Conservation (phyloP, 176 grass and related monocot species). For the Triticum dicoccoides region DNA sequence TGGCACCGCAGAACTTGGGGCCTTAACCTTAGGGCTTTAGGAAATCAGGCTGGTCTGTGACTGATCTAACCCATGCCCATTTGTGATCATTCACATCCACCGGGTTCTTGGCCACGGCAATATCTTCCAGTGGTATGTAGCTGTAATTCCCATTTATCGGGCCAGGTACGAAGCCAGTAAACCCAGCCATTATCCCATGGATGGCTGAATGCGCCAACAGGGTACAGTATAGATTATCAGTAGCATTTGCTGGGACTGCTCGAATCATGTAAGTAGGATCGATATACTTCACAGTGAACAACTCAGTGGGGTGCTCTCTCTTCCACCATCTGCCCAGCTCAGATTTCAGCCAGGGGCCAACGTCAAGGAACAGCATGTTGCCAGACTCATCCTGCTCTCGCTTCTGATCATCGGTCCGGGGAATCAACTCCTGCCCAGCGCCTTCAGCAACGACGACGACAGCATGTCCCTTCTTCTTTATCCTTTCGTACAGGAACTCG, state of each 20-base stretch:
- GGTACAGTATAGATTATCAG: slow-evolving; percentile 76
- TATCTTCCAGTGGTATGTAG: slow-evolving; percentile 77
- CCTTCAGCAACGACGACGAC: slow-evolving; percentile 87
- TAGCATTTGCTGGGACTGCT: slow-evolving; percentile 80
- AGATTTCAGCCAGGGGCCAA: slow-evolving; percentile 64
- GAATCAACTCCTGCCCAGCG: slow-evolving; percentile 77
- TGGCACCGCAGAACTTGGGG: background rate
- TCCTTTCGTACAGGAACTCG: slow-evolving; percentile 63
- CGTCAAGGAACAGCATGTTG: slow-evolving; percentile 66
- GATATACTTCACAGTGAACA: slow-evolving; percentile 94
- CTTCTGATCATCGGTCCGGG: slow-evolving; percentile 49
- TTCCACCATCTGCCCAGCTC: slow-evolving; percentile 86
- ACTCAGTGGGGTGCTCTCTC: slow-evolving; percentile 44
- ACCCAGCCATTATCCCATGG: slow-evolving; percentile 80
- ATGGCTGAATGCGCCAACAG: slow-evolving; percentile 79
- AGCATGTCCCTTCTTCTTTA: slow-evolving; percentile 69
- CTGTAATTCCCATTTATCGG: slow-evolving; percentile 70
- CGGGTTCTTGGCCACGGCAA: slow-evolving; percentile 62
- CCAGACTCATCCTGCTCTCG: slow-evolving; percentile 70
- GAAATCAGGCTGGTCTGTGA: slow-evolving; percentile 80
- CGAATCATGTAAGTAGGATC: slow-evolving; percentile 95
- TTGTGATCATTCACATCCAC: slow-evolving; percentile 79
- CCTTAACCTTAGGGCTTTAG: background rate
- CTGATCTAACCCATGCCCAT: slow-evolving; percentile 82
- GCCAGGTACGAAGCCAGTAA: slow-evolving; percentile 70